phyloP scores from a whole-genome alignment of 345 rosid species.

The Euclidium syriacum region DNA sequence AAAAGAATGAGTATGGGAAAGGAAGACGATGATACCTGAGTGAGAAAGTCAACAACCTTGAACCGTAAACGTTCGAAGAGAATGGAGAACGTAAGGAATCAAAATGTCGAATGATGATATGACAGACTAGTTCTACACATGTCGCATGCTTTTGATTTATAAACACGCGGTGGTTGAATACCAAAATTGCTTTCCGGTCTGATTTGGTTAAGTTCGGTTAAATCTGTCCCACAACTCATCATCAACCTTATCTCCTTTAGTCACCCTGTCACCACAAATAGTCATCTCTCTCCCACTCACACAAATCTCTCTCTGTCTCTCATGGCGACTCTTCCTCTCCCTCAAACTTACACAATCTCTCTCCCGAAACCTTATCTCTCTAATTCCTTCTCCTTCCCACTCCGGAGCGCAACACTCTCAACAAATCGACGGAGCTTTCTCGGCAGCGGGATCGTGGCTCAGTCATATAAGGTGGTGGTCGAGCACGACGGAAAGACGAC shows the following conservation, averaged over 20 bases:
- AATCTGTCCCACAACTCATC: background rate
- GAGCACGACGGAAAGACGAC: constrained; percentile 69
- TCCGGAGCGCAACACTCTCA: constrained; percentile 14
- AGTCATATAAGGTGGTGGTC: constrained; percentile 64
- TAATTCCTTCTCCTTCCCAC: constrained; percentile 23
- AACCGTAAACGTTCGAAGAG: background rate
- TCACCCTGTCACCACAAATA: constrained; percentile 6
- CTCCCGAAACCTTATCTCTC: constrained; percentile 38
- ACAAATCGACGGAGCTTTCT: background rate
- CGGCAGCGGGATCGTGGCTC: constrained; percentile 21
- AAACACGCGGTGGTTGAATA: constrained; percentile 7
- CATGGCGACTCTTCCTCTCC: constrained; percentile 62
- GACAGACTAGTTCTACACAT: background rate
- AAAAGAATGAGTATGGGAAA: background rate
- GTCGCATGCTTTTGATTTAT: background rate
- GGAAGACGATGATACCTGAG: constrained; percentile 21
- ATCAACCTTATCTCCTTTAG: constrained; percentile 14
- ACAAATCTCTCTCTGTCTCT: constrained; percentile 6
- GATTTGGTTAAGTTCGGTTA: background rate
- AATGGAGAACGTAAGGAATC: background rate
- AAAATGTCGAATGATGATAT: background rate
- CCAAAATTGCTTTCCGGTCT: constrained; percentile 11
- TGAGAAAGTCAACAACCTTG: background rate
- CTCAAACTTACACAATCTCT: constrained; percentile 40
- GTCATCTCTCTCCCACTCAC: background rate